These are phyloP conservation scores for Dichotomopilus funicola DNA, from an alignment of 2,329 filamentous ascomycete species.

Conservation along the genomic window DNA sequence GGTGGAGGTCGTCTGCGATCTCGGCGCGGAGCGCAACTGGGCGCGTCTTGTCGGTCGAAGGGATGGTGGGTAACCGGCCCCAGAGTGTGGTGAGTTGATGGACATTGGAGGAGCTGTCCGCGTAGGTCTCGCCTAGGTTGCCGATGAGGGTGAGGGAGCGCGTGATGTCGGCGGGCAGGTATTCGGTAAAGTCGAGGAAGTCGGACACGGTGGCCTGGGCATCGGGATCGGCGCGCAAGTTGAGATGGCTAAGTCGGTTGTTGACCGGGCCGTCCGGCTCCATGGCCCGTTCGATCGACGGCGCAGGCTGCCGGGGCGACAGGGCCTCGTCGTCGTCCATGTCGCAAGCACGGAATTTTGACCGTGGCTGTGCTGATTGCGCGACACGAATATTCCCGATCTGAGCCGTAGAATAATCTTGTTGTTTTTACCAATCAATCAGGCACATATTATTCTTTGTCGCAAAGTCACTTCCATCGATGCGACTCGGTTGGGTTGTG, in stretches of 20 bases:
- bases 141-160: constrained; percentile 60
- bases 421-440: not conserved
- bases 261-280: constrained; percentile 27
- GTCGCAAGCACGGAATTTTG: constrained; percentile 15
- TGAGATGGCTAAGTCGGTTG: constrained; percentile 38
- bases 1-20: constrained; percentile 52
- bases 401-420: not conserved
- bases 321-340: constrained; percentile 27
- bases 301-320: constrained; percentile 32
- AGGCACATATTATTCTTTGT: not conserved
- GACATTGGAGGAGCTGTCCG: constrained; percentile 48
- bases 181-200: constrained; percentile 64
- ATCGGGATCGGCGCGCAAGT: constrained; percentile 56
- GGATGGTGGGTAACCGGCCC: constrained; percentile 46
- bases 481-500: not conserved
- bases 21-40: constrained; percentile 49
- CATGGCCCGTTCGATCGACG: constrained; percentile 30
- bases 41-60: constrained; percentile 41
- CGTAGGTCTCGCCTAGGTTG: constrained; percentile 54
- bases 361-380: constrained; percentile 11
- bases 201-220: constrained; percentile 63
- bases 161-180: constrained; percentile 59
- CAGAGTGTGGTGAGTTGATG: constrained; percentile 52
- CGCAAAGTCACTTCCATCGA: not conserved
- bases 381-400: not conserved